phyloP scores from a whole-genome alignment of 306 rosid species.

The Comarum palustre region DNA sequence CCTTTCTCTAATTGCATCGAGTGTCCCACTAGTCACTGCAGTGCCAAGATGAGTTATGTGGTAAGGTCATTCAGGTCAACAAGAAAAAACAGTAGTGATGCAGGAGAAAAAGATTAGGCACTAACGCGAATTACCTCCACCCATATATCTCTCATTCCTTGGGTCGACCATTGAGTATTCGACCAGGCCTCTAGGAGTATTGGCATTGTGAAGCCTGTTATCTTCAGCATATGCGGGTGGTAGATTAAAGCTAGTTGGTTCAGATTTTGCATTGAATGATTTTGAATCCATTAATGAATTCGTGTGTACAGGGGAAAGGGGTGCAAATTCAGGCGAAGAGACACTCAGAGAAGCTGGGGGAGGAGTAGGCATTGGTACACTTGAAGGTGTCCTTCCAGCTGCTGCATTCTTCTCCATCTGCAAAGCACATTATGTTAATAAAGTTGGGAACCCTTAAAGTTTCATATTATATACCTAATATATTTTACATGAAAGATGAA shows the following conservation, averaged over 20 bases:
- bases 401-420: slow-evolving; percentile 99
- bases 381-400: slow-evolving; percentile 96
- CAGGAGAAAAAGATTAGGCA: background rate
- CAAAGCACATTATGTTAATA: slow-evolving; percentile 26
- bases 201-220: slow-evolving; percentile 46
- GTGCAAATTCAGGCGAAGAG: slow-evolving; percentile 87
- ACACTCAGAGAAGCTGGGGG: slow-evolving; percentile 72
- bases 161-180: slow-evolving; percentile 63
- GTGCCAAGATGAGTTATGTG: slow-evolving; percentile 12
- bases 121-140: slow-evolving; percentile 60
- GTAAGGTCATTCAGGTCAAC: slow-evolving; percentile 11
- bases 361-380: slow-evolving; percentile 90
- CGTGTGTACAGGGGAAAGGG: slow-evolving; percentile 80
- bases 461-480: background rate
- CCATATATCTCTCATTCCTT: slow-evolving; percentile 73
- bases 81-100: background rate
- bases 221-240: slow-evolving; percentile 88
- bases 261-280: slow-evolving; percentile 60
- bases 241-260: slow-evolving; percentile 68
- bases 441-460: no score
- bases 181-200: slow-evolving; percentile 57
- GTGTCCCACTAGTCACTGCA: slow-evolving; percentile 87
- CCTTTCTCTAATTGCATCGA: slow-evolving; percentile 91
- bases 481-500: background rate
- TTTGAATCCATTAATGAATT: slow-evolving; percentile 70